phyloP scores from a whole-genome alignment of 345 rosid species.

The Hibiscus tridactylites region DNA sequence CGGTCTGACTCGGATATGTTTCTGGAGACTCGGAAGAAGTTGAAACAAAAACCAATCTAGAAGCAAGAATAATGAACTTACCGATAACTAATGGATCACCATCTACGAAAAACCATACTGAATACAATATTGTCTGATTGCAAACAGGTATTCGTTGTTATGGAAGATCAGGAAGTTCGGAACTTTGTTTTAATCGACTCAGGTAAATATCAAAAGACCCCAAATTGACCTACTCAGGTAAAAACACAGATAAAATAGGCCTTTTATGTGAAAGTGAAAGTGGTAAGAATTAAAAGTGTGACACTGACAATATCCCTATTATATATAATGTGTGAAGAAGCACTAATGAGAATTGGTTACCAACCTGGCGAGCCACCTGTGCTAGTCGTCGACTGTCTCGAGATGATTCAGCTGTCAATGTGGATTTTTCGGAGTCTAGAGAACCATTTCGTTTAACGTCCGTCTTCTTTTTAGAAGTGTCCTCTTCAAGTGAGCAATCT shows the following conservation, averaged over 20 bases:
- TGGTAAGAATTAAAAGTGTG: not conserved
- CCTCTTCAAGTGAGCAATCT: conserved; percentile 29
- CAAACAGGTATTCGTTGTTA: not conserved
- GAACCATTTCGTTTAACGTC: conserved; percentile 34
- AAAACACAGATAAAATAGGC: not conserved
- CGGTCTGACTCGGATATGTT: not conserved
- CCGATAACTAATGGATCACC: too few species aligned
- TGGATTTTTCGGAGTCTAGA: conserved; percentile 33
- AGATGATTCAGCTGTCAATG: conserved; percentile 42
- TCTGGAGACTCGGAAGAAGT: too few species aligned
- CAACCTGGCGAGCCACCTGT: conserved; percentile 56
- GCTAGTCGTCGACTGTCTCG: conserved; percentile 35
- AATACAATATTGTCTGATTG: too few species aligned
- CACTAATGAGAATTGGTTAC: conserved; percentile 7
- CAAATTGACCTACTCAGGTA: not conserved
- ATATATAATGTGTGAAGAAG: not conserved
- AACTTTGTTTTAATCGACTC: not conserved
- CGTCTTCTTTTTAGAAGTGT: conserved; percentile 22
- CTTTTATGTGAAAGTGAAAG: not conserved
- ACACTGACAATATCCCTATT: not conserved
- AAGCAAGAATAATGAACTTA: too few species aligned
- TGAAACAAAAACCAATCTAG: too few species aligned
- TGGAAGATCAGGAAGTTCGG: not conserved
- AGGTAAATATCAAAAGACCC: too few species aligned
- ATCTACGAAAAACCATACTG: too few species aligned